Evolutionary conservation across 2,329 filamentous ascomycete genomes (phyloP), one percentile per base, ranked within the genome.

Genomic region (Stagonosporopsis rhizophila): DNA sequence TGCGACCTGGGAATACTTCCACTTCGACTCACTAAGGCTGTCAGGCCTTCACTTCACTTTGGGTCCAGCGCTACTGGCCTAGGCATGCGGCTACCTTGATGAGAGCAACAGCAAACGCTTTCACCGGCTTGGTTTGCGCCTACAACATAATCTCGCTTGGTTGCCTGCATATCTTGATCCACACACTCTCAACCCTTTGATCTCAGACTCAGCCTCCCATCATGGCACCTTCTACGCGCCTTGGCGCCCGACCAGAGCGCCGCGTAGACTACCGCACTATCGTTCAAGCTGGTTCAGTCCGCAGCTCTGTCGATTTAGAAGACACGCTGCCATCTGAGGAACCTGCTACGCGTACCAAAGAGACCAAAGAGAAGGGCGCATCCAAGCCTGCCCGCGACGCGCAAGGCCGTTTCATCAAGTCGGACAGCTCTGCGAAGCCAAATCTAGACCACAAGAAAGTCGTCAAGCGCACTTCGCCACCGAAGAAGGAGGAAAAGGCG

Each of bases 151-250:
- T n/a, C 11, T 55, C 35, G 14, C 12, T 35, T 12, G 15, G 42
- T 42, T 47, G 30, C 35, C 37, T 47, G 28, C 30, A 44, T 51
- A n/a, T 38, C 17, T 27, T 30, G 17, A 27, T n/a, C 22, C 37
- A 41, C 40, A 9, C 20, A 15, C 37, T 30, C 9, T 11, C 19
- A 46, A 22, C 20, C 30, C n/a, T n/a, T n/a, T n/a, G n/a, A n/a
- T n/a, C n/a, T n/a, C n/a, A n/a, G n/a, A n/a, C n/a, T n/a, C n/a
- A n/a, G n/a, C n/a, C 23, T 6, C 12, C 8, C 3, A 28, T 5
- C 30, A 67, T 65, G 61, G 53, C 61, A 20, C 56, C 59, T 20
- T 52, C 44, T 32, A 62, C 58, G 11, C 59, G 57, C 6, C 47
- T 64, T 4, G 22, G 30, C 32, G 20, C 32, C 14, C 55, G 17